These are phyloP conservation scores for Thamnidium elegans DNA, from an alignment of 192 early-diverging fungal genomes.

Conservation along the genomic window DNA sequence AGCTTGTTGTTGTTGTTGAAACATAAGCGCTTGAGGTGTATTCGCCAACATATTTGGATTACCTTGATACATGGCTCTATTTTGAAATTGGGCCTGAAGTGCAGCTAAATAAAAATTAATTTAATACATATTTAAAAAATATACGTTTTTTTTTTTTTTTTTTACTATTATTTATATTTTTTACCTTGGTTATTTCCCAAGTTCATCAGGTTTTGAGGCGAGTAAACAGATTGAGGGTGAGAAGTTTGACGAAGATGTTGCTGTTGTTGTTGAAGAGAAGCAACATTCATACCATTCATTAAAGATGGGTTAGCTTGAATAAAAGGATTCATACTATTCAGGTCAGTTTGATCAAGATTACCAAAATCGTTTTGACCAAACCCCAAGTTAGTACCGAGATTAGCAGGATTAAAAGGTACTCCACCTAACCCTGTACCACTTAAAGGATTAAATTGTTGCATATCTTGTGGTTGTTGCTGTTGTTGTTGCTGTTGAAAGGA, in stretches of 20 bases:
- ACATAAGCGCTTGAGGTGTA: constrained; percentile 11
- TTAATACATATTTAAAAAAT: too few species aligned
- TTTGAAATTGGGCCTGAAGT: constrained; percentile 30
- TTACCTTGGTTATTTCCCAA: constrained; percentile 11
- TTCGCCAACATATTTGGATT: constrained; percentile 15
- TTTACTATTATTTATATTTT: neutral
- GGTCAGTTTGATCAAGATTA: constrained; percentile 17
- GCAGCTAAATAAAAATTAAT: neutral
- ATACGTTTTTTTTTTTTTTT: neutral
- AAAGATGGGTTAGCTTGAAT: constrained; percentile 7
- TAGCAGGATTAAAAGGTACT: constrained; percentile 4
- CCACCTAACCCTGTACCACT: neutral
- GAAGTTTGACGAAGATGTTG: neutral
- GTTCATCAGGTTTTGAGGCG: constrained; percentile 19
- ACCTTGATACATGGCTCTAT: constrained; percentile 23
- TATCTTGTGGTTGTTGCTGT: constrained; percentile 15
- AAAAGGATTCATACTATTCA: constrained; percentile 10
- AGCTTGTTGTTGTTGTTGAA: constrained; percentile 30
- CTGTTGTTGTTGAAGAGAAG: constrained; percentile 11
- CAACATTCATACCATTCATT: constrained; percentile 13
- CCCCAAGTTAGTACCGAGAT: constrained; percentile 11
- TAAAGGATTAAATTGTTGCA: constrained; percentile 8
- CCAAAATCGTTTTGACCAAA: constrained; percentile 12
- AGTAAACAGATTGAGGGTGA: neutral
- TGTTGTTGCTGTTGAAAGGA: constrained; percentile 7